Percentiles rank a stretch among this genome's conserved stretches.
Evolutionary conservation across 352 stramenopile species (phyloP).

Genomic region (Globisporangium parvum): DNA sequence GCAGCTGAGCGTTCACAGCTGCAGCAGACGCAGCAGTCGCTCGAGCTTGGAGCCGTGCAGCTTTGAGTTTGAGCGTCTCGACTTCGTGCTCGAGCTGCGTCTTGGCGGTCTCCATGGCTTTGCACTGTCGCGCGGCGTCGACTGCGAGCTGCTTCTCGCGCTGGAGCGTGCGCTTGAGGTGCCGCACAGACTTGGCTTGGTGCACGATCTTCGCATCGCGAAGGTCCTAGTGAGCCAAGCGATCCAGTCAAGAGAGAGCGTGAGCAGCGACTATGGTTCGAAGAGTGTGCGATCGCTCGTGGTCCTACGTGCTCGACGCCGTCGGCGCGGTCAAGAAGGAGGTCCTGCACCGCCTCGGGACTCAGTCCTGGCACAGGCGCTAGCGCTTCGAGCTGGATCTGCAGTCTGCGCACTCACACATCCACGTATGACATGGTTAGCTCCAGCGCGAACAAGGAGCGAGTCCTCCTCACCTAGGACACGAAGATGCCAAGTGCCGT

Average conservation of each 20-base stretch:
- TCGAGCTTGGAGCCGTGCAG: slow-evolving; percentile 42
- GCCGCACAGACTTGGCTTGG: slow-evolving; percentile 59
- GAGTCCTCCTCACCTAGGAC: no score
- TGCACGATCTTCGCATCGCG: slow-evolving; percentile 76
- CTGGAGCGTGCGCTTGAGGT: slow-evolving; percentile 51
- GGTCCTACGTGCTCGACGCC: slow-evolving; percentile 41
- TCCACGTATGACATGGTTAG: neutral
- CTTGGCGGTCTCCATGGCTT: slow-evolving; percentile 25
- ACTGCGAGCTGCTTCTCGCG: slow-evolving; percentile 47
- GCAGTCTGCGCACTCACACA: slow-evolving; percentile 22
- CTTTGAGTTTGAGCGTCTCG: slow-evolving; percentile 54
- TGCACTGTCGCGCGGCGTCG: slow-evolving; percentile 34
- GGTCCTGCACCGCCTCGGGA: slow-evolving; percentile 39
- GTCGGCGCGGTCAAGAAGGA: slow-evolving; percentile 55
- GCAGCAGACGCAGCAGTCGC: slow-evolving; percentile 13
- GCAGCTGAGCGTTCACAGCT: neutral
- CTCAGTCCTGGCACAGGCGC: slow-evolving; percentile 57
- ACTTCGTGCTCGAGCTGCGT: slow-evolving; percentile 47
- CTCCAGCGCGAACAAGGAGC: neutral
- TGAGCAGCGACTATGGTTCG: neutral
- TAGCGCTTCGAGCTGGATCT: slow-evolving; percentile 68
- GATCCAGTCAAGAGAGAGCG: neutral
- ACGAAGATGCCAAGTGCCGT: neutral
- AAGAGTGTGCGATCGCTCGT: neutral
- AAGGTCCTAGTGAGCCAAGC: slow-evolving; percentile 37